Conservation (phyloP, 495 filamentous ascomycete species). For the Viridothelium virens region DNA sequence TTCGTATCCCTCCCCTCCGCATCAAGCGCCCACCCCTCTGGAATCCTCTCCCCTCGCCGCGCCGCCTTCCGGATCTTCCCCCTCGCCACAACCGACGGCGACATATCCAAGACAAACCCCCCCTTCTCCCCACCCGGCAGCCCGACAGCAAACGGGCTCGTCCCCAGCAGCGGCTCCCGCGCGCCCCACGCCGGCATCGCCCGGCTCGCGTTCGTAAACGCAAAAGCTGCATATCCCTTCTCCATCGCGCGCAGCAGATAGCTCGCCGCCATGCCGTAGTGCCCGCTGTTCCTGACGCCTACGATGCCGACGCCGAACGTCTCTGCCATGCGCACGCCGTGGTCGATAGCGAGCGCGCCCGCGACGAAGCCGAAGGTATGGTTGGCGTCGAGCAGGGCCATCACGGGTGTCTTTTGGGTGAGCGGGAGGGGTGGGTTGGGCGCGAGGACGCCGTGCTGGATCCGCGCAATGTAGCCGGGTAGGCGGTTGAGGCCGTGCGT, state of each 20-base stretch:
- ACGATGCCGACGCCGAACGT: constrained; percentile 31
- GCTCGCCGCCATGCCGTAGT: constrained; percentile 33
- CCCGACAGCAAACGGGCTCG: constrained; percentile 27
- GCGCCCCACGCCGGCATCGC: constrained; percentile 31
- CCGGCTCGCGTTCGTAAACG: constrained; percentile 31
- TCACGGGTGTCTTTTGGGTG: constrained; percentile 28
- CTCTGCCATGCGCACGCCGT: constrained; percentile 23
- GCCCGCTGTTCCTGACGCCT: constrained; percentile 25
- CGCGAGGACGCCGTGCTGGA: constrained; percentile 25
- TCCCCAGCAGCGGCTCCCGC: constrained; percentile 27
- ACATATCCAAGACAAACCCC: constrained; percentile 17
- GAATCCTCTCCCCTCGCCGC: constrained; percentile 32
- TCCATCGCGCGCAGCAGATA: constrained; percentile 28
- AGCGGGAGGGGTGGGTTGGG: constrained; percentile 21
- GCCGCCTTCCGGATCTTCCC: constrained; percentile 32
- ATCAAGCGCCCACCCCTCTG: constrained; percentile 32
- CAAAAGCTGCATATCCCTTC: constrained; percentile 23
- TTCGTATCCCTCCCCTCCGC: constrained; percentile 27
- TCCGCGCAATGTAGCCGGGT: constrained; percentile 26
- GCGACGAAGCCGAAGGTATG: constrained; percentile 34
- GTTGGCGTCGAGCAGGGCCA: constrained; percentile 30
- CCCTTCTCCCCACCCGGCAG: constrained; percentile 16
- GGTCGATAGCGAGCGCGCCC: constrained; percentile 23
- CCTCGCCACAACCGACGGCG: constrained; percentile 14
- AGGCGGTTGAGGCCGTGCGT: constrained; percentile 31